A percentile compares a stretch with the other conserved stretches of the same genome.
Evolutionary conservation across 768 basidiomycete genomes (phyloP).

Genomic region (Collybia sp.): DNA sequence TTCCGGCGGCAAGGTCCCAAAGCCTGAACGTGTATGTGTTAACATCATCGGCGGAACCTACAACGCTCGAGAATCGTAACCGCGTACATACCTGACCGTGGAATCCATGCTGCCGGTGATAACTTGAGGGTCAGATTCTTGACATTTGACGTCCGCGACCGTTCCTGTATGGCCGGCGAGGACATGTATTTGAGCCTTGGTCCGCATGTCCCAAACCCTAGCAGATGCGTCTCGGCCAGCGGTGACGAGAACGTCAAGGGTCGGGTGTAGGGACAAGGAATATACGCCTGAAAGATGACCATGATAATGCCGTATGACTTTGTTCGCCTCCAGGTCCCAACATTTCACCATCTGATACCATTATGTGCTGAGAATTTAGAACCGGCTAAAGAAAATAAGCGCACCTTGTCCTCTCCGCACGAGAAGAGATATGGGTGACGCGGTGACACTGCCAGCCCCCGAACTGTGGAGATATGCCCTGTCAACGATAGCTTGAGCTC

Average conservation of each 20-base stretch:
- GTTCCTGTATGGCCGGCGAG: slow-evolving; percentile 93
- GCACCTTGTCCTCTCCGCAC: slow-evolving; percentile 95
- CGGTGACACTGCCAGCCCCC: slow-evolving; percentile 88
- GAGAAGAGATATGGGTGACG: slow-evolving; percentile 97
- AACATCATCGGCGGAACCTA: neutral
- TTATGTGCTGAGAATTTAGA: neutral
- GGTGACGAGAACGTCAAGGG: slow-evolving; percentile 92
- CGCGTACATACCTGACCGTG: slow-evolving; percentile 67
- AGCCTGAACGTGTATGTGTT: slow-evolving; percentile 39
- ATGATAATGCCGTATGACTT: slow-evolving; percentile 98
- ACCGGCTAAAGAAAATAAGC: slow-evolving; percentile 4
- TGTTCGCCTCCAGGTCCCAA: slow-evolving; percentile 98
- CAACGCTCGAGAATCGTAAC: neutral
- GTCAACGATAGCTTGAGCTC: slow-evolving; percentile 95
- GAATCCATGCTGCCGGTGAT: slow-evolving; percentile 99
- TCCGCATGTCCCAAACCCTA: slow-evolving; percentile 99
- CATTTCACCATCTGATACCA: slow-evolving; percentile 92
- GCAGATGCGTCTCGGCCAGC: slow-evolving; percentile 95
- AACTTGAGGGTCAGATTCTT: slow-evolving; percentile 96
- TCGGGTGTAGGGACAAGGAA: slow-evolving; percentile 87
- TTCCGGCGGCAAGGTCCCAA: slow-evolving; percentile 98
- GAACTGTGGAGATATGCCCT: slow-evolving; percentile 95
- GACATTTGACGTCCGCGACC: slow-evolving; percentile 92
- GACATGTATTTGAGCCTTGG: slow-evolving; percentile 93
- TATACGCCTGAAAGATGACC: slow-evolving; percentile 99